Evolutionary conservation across 2,329 filamentous ascomycete genomes (phyloP).

Genomic region (Colletotrichum siamense): DNA sequence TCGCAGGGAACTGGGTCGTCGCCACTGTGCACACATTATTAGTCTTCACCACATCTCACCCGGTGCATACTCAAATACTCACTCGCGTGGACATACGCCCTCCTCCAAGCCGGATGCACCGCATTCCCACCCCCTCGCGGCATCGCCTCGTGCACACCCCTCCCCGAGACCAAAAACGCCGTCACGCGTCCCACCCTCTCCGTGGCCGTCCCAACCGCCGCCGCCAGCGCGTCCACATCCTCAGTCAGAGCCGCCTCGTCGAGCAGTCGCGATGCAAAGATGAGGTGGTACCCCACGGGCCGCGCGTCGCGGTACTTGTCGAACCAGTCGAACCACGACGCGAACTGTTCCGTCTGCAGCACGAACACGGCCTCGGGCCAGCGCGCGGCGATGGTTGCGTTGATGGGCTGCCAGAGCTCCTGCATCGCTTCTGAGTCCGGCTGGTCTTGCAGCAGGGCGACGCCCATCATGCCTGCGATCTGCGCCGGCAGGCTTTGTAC

Average conservation of each 20-base stretch:
- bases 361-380: conserved; percentile 36
- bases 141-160: conserved; percentile 47
- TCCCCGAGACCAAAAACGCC: conserved; percentile 47
- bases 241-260: conserved; percentile 38
- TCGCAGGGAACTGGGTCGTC: conserved; percentile 30
- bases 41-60: background rate
- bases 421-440: conserved; percentile 29
- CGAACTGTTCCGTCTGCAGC: background rate
- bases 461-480: conserved; percentile 39
- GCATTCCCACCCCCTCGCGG: conserved; percentile 52
- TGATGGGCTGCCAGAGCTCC: conserved; percentile 36
- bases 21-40: conserved; percentile 28
- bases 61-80: conserved; percentile 23
- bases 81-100: conserved; percentile 41
- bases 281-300: conserved; percentile 37
- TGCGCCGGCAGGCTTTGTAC: conserved; percentile 31
- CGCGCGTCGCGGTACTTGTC: conserved; percentile 38
- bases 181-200: conserved; percentile 31
- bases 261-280: conserved; percentile 51
- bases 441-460: conserved; percentile 39
- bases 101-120: conserved; percentile 55
- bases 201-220: conserved; percentile 41
- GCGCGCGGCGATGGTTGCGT: conserved; percentile 41
- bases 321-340: conserved; percentile 43
- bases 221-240: conserved; percentile 37